These are phyloP conservation scores for Gigaspora rosea DNA, from an alignment of 192 early-diverging fungal genomes.

Conservation along the genomic window DNA sequence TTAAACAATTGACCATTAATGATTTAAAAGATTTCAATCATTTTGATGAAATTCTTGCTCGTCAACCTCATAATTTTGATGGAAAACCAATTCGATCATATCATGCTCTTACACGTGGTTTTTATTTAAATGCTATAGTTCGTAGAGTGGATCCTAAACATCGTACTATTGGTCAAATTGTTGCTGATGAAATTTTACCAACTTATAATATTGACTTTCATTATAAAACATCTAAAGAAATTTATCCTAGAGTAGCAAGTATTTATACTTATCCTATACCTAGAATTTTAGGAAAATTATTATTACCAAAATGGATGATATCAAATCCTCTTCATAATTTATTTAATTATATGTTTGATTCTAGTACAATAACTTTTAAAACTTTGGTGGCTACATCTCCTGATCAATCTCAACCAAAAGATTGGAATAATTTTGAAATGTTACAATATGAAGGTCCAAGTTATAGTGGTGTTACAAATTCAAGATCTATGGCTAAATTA, in stretches of 20 bases:
- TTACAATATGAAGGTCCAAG: slow-evolving; percentile 46
- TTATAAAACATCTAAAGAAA: slow-evolving; percentile 38
- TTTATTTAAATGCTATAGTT: slow-evolving; percentile 75
- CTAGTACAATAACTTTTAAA: slow-evolving; percentile 36
- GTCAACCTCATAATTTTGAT: slow-evolving; percentile 66
- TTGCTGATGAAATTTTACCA: slow-evolving; percentile 57
- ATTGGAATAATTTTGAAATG: slow-evolving; percentile 42
- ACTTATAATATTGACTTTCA: slow-evolving; percentile 60
- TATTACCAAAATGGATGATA: slow-evolving; percentile 46
- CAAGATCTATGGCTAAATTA: slow-evolving; percentile 57
- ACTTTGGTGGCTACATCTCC: slow-evolving; percentile 33
- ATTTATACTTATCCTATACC: slow-evolving; percentile 50
- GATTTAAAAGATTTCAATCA: slow-evolving; percentile 53
- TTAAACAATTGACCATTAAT: slow-evolving; percentile 42
- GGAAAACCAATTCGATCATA: slow-evolving; percentile 55
- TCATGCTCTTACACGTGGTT: slow-evolving; percentile 66
- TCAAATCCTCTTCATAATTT: slow-evolving; percentile 33
- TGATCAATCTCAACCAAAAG: slow-evolving; percentile 36
- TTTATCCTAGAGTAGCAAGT: slow-evolving; percentile 39
- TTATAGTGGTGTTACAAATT: slow-evolving; percentile 60
- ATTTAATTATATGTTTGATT: slow-evolving; percentile 32
- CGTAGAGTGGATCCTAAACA: slow-evolving; percentile 58
- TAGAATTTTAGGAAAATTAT: slow-evolving; percentile 47
- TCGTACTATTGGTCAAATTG: slow-evolving; percentile 61
- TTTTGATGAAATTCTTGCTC: slow-evolving; percentile 53